Evolutionary conservation across 108 stramenopile species (phyloP), one percentile per base, ranked within the genome.

Genomic region (Aureococcus anophagefferens): DNA sequence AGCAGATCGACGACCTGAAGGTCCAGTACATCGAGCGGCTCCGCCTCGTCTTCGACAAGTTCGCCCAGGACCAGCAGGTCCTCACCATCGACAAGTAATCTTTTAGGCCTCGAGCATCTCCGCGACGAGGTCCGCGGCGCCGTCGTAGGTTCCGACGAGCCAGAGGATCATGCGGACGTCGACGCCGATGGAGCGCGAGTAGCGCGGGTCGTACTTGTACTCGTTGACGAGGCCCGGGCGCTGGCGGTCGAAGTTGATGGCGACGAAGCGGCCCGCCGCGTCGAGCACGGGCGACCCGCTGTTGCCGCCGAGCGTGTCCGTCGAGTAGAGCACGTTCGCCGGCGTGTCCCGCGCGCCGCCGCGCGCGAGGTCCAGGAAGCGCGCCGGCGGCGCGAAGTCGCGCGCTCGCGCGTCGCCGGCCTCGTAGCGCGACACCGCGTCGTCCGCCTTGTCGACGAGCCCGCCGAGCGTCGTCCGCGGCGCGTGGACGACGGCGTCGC

Each of bases 231-330:
- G 44, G 30, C 69, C 69, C 30, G 32, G 59, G 18, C 69, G 46
- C 69, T 62, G 59, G 25, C 69, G 51, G 51, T 70, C 69, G 44
- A 70, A 70, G 69, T 70, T 70, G 32, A 70, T 44, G 5, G 69
- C 69, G 33, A 70, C 69, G 30, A 70, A 25, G 46, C 46, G 44
- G n/a, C 69, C 69, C 15, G 45, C 44, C 33, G 33, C 59, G 69
- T 70, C 59, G 31, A 70, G 46, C 29, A 70, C 69, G 4, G 69
- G 69, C 51, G 62, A 62, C 17, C 69, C 69, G 25, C 33, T 35
- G 51, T 70, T 70, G 30, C 69, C 69, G 25, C 69, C 69, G 62
- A 70, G 44, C 32, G 69, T 70, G 33, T 70, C 69, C 25, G 69
- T 70, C 16, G 32, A 33, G 51, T 70, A 70, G 5, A 70, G 59